Percentiles rank a stretch among this genome's conserved stretches.
phyloP scores from a whole-genome alignment of 352 stramenopile species.

The Globisporangium iwayamae region DNA sequence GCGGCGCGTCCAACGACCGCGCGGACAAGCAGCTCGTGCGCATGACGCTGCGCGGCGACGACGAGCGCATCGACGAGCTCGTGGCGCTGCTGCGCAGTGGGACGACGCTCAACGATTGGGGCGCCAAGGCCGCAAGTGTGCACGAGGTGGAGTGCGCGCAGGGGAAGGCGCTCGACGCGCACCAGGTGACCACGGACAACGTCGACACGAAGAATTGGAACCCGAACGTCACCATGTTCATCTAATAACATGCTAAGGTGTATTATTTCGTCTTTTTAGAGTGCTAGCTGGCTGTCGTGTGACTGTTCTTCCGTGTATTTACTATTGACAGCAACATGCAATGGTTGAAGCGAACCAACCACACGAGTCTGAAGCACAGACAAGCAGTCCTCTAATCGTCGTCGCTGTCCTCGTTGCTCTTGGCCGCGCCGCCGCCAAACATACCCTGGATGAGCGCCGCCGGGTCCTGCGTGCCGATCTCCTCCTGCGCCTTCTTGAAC shows the following conservation, averaged over 20 bases:
- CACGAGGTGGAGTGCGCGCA: constrained; percentile 25
- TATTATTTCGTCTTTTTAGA: not conserved
- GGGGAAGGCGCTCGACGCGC: constrained; percentile 33
- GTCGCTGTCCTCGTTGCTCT: constrained; percentile 64
- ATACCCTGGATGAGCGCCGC: constrained; percentile 65
- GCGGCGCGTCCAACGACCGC: constrained; percentile 67
- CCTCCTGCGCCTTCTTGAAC: constrained; percentile 85
- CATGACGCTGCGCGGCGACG: constrained; percentile 50
- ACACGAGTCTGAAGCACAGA: not conserved
- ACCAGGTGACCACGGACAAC: constrained; percentile 72
- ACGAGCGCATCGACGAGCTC: constrained; percentile 38
- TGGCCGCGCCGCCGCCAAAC: constrained; percentile 45
- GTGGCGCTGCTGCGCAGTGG: constrained; percentile 40
- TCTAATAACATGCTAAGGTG: constrained; percentile 27
- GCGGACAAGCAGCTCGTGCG: constrained; percentile 54
- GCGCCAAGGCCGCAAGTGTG: constrained; percentile 37
- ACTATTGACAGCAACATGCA: not conserved
- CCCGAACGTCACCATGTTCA: constrained; percentile 72
- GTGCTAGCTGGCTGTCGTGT: not conserved
- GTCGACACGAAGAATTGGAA: constrained; percentile 68
- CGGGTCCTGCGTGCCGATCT: constrained; percentile 73
- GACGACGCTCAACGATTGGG: constrained; percentile 68
- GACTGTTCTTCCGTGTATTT: not conserved
- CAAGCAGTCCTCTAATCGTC: constrained; percentile 43
- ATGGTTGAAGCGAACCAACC: not conserved